Evolutionary conservation across 2,329 filamentous ascomycete species (phyloP), one percentile per base, ranked within the genome.

Genomic region (Cercospora zeae-maydis): DNA sequence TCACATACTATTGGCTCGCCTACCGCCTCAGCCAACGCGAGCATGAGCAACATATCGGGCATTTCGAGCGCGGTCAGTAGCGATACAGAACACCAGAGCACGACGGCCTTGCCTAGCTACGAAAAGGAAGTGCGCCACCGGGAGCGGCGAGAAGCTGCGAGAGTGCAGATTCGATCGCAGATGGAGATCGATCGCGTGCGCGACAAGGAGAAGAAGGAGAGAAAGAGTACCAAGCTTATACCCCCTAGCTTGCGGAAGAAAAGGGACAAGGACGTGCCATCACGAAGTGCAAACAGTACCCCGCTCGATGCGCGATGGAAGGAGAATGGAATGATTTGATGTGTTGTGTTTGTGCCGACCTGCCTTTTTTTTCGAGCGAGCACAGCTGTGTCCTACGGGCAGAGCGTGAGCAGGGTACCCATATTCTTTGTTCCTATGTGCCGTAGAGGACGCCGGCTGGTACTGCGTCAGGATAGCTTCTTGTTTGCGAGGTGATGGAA

Each of bases 201-300:
- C 45, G 77, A 77, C 63, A 74, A 76, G 61, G 70, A 73, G 53
- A 71, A 72, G 45, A 75, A 75, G 47, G 72, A 75, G 21, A 75
- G 74, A 45, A 76, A 77, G 59, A 73, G 72, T n/a, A 76, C 78
- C 63, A 74, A 77, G 37, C 73, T 77, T 5, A 69, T 79, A 54
- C 72, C 62, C 14, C 62, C 76, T 8, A 74, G 73, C 4, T 74
- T 80, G 63, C 73, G 70, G 58, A 72, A 71, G 61, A 72, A 72
- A 37, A 69, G 70, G 65, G 71, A 74, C 5, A 76, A 75, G 63
- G 72, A 74, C 31, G 76, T 64, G 37, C 62, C 62, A 10, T 64
- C 62, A 49, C 47, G 62, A 33, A 64, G 62, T 47, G 62, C 62
- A 36, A 61, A 58, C 45, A 64, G 62, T 54, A 64, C 62, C 45